These are phyloP conservation scores for Colletotrichum orbiculare DNA, from an alignment of 2,329 filamentous ascomycete genomes.

Conservation along the genomic window DNA sequence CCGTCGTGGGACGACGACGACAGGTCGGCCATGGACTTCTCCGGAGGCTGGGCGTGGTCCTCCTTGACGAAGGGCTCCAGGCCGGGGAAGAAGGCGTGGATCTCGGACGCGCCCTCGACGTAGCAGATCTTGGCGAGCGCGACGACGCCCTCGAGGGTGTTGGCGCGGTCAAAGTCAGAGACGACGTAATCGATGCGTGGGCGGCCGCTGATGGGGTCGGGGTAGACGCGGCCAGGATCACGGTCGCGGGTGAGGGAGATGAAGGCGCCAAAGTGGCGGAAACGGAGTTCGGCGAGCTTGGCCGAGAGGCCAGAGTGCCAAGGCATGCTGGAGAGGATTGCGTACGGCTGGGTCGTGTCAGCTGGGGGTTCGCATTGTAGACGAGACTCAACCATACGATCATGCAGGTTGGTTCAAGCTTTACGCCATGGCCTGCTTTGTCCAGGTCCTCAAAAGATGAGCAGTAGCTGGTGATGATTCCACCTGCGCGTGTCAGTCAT, in stretches of 20 bases:
- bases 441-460: constrained; percentile 85
- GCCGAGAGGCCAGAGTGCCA: constrained; percentile 77
- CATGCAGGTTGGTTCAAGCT: constrained; percentile 83
- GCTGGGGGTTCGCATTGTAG: background rate
- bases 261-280: constrained; percentile 76
- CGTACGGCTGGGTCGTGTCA: constrained; percentile 64
- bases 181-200: constrained; percentile 76
- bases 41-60: constrained; percentile 36
- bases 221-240: constrained; percentile 78
- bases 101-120: constrained; percentile 82
- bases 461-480: constrained; percentile 83
- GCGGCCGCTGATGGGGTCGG: constrained; percentile 74
- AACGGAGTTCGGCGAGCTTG: constrained; percentile 77
- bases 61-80: constrained; percentile 69
- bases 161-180: constrained; percentile 76
- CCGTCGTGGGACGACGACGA: constrained; percentile 12
- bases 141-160: constrained; percentile 78
- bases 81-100: constrained; percentile 73
- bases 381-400: constrained; percentile 53
- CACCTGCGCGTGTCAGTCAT: constrained; percentile 58
- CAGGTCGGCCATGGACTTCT: constrained; percentile 26
- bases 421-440: constrained; percentile 81
- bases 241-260: constrained; percentile 82
- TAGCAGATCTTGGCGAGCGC: constrained; percentile 82
- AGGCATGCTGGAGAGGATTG: constrained; percentile 70